phyloP scores from a whole-genome alignment of 2,329 filamentous ascomycete genomes.

The Cercospora berteroae region DNA sequence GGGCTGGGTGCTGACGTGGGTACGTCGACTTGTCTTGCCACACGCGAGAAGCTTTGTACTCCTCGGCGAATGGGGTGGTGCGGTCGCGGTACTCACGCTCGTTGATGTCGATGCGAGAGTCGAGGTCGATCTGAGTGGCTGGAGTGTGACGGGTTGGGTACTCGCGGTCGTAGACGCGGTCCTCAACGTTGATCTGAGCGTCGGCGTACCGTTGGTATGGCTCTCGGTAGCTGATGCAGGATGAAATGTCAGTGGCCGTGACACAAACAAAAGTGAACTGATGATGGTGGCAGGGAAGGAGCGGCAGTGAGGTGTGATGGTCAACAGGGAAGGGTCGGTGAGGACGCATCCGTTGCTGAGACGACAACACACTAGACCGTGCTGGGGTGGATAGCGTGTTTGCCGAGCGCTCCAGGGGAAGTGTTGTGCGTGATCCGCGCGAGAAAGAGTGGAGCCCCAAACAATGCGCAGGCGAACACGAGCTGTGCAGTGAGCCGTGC shows the following conservation, averaged over 20 bases:
- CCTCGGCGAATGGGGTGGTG: constrained; percentile 40
- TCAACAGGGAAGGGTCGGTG: constrained; percentile 29
- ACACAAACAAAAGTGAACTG: constrained; percentile 14
- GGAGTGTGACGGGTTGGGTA: constrained; percentile 49
- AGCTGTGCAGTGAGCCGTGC: constrained; percentile 7
- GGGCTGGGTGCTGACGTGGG: constrained; percentile 39
- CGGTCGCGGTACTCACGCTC: constrained; percentile 50
- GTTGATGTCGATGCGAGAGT: constrained; percentile 56
- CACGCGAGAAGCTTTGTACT: constrained; percentile 39
- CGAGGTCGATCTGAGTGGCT: constrained; percentile 53
- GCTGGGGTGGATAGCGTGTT: constrained; percentile 36
- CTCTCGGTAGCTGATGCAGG: constrained; percentile 53
- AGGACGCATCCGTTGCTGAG: constrained; percentile 32
- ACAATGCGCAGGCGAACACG: constrained; percentile 10
- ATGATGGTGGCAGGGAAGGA: constrained; percentile 26
- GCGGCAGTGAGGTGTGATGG: constrained; percentile 22
- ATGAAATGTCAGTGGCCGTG: constrained; percentile 22
- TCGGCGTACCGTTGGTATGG: constrained; percentile 59
- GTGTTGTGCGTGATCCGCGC: constrained; percentile 11
- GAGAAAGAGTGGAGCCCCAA: constrained; percentile 8
- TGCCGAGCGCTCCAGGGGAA: constrained; percentile 35
- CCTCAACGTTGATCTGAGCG: constrained; percentile 66
- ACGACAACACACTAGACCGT: constrained; percentile 35
- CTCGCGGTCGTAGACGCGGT: constrained; percentile 47
- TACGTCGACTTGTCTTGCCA: constrained; percentile 44